Evolutionary conservation across 2,329 filamentous ascomycete species (phyloP).

Genomic region (Ilyonectria sp.): DNA sequence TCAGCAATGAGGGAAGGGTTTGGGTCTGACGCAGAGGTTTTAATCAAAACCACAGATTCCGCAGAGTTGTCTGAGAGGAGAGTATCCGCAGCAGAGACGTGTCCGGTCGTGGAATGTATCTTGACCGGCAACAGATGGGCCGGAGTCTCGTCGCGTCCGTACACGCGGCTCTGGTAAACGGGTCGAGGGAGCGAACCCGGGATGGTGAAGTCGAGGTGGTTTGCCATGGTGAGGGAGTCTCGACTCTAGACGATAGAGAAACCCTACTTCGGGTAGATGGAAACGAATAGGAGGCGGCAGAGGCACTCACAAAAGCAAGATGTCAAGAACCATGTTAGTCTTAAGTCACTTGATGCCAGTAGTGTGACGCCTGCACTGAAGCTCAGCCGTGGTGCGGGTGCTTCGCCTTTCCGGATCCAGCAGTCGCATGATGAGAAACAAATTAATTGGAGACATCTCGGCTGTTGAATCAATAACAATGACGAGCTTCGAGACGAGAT

Average conservation of each 20-base stretch:
- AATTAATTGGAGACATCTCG: background rate
- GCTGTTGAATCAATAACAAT: background rate
- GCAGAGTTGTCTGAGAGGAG: background rate
- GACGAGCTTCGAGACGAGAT: background rate
- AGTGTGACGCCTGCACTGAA: background rate
- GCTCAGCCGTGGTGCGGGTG: background rate
- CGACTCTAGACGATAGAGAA: background rate
- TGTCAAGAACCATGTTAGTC: background rate
- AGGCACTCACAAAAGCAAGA: background rate
- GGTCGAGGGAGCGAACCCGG: conserved; percentile 1
- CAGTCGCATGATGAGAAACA: background rate
- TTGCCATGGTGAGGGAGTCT: background rate
- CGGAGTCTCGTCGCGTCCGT: background rate
- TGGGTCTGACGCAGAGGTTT: background rate
- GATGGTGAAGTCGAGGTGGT: conserved; percentile 6
- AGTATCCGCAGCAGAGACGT: background rate
- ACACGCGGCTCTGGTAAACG: conserved; percentile 1
- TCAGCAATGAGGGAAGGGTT: background rate
- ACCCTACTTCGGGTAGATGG: background rate
- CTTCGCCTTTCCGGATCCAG: background rate
- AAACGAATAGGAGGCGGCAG: background rate
- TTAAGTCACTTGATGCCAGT: background rate
- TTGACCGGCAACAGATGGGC: background rate
- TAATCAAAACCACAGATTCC: background rate
- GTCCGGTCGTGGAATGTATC: background rate